Conservation (phyloP, 1,139 yeast species). For the Yamadazyma sp. region DNA sequence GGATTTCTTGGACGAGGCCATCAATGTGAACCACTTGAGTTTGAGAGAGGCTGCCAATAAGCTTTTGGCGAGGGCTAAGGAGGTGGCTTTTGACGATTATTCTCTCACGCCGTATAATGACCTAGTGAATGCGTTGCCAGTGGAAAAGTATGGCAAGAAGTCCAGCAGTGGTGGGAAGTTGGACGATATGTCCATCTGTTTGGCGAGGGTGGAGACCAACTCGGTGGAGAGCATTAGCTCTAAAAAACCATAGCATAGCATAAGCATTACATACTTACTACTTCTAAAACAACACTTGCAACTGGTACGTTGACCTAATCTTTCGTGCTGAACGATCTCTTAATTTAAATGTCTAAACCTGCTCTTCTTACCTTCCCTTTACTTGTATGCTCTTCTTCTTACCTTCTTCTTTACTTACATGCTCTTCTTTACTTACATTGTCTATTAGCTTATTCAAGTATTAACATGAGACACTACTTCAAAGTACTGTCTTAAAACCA, state of each 20-base stretch:
- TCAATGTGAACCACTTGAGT: conserved; percentile 26
- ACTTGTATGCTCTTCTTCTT: too few species aligned
- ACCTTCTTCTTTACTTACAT: too few species aligned
- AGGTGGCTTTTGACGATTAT: conserved; percentile 54
- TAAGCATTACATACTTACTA: too few species aligned
- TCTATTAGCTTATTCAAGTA: too few species aligned
- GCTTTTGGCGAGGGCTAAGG: conserved; percentile 45
- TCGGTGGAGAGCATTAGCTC: background rate
- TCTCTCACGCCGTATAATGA: conserved; percentile 58
- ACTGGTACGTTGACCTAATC: too few species aligned
- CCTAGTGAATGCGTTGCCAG: conserved; percentile 46
- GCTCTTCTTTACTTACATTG: too few species aligned
- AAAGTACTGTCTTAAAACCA: conserved; percentile 89
- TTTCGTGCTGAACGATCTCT: too few species aligned
- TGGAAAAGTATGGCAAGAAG: conserved; percentile 28
- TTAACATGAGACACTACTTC: conserved; percentile 51
- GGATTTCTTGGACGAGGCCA: conserved; percentile 33
- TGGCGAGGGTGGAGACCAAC: conserved; percentile 43
- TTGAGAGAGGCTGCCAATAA: conserved; percentile 41
- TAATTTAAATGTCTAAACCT: too few species aligned
- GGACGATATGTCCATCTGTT: conserved; percentile 55
- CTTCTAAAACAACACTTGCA: too few species aligned
- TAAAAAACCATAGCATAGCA: conserved; percentile 1
- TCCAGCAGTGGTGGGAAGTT: conserved; percentile 53
- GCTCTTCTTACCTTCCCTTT: too few species aligned